Evolutionary conservation across 2,329 filamentous ascomycete genomes (phyloP), one percentile per base, ranked within the genome.

Genomic region (Trichothecium roseum): DNA sequence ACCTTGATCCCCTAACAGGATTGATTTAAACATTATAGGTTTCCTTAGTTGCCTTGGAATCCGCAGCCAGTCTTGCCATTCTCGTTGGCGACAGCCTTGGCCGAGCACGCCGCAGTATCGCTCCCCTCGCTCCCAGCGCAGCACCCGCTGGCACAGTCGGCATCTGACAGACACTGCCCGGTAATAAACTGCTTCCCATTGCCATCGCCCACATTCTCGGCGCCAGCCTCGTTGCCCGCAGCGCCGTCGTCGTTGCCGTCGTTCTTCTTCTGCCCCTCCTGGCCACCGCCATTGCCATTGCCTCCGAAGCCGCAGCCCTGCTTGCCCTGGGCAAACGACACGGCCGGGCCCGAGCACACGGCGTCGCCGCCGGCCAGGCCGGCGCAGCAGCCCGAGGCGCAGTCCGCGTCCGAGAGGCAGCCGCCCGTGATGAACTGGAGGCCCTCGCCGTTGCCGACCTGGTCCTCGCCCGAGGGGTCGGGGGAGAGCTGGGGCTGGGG

Each of bases 361-460:
- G 46, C 49, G 10, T 41, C 38, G 30, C 45, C 44, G 10, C 30
- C 12, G 31, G 42, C 45, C 14, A 44, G 40, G 32, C 44, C 32
- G n/a, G 48, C 49, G 22, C 49, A 52, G 41, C 49, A 52, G 13
- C 37, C 38, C 5, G 37, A 39, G 5, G 43, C 41, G 38, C 49
- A 52, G 34, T 52, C 48, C 17, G 40, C 40, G 34, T 51, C 34
- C 17, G 38, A 38, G 14, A 50, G 42, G 30, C 49, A 52, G 12
- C 45, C 45, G 14, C 48, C 49, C 14, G 46, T 51, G 42, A 48
- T 50, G 40, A 50, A 50, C 31, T 49, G 48, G 12, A 32, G 20
- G 28, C 42, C 45, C 20, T 47, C 28, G 22, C 42, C 44, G 36
- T 39, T 41, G 34, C 43, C 44, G 24, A 45, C 38, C 34, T 43